phyloP scores from a whole-genome alignment of 768 basidiomycete species.

The Leccinum disarticulatum region DNA sequence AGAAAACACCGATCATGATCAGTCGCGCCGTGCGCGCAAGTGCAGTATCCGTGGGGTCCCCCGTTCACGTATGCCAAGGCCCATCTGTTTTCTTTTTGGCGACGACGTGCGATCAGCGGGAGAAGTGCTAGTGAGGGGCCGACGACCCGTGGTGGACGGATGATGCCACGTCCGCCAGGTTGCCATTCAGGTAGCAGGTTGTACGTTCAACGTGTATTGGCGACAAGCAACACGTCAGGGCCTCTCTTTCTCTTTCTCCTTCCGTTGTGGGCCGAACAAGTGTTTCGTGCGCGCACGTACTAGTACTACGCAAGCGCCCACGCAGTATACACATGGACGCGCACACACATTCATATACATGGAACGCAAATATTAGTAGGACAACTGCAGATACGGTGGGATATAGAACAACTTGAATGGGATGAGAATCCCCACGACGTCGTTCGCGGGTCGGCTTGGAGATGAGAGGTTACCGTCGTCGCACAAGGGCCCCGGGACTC shows the following conservation, averaged over 20 bases:
- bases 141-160: neutral
- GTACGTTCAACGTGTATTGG: no score
- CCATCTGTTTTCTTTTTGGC: neutral
- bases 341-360: neutral
- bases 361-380: neutral
- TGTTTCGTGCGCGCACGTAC: no score
- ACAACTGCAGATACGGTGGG: neutral
- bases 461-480: neutral
- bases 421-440: neutral
- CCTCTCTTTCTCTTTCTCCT: neutral
- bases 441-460: neutral
- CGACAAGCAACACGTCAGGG: no score
- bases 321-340: neutral
- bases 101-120: slow-evolving; percentile 3
- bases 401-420: neutral
- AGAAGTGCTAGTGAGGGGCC: neutral
- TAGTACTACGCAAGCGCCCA: no score
- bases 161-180: neutral
- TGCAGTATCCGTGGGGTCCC: neutral
- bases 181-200: neutral
- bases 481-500: neutral
- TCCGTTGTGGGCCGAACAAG: neutral
- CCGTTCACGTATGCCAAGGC: no score
- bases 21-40: neutral
- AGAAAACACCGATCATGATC: neutral